Evolutionary conservation across 1,284 basidiomycete species (phyloP), one percentile per base, ranked within the genome.

Genomic region (Ustilago hordei): DNA sequence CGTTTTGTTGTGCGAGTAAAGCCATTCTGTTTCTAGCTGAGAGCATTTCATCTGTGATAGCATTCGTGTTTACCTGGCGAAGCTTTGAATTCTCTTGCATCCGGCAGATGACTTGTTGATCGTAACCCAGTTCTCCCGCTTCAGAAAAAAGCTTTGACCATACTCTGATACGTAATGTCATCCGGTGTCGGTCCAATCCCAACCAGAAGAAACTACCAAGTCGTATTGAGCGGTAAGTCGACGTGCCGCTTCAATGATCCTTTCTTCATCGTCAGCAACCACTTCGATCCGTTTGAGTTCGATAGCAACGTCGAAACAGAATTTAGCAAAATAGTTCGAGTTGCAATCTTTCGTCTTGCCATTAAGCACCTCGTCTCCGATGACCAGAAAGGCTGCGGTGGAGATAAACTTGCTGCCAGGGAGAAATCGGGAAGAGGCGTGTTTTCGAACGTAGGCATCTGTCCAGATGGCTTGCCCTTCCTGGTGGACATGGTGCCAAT

Each of bases 191-290:
- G 84, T 0, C 83, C 84, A 47, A 83, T 82, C 0, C 82, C 79
- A n/a, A n/a, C 81, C 83, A n/a, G 52, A 57, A 12, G 68, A 69
- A 7, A 84, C 64, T 8, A 82, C 80, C 13, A 79, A 74, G 43
- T 81, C 82, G 38, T 71, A 41, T 19, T 61, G 54, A 0, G 0
- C 0, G n/a, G 93, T 91, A 89, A 98, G 91, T 6, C 94, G 89
- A 59, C 90, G 88, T 38, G 93, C 93, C 1, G 95, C 93, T 84
- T 96, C 93, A 67, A 93, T 88, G 74, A 97, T 98, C 84, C 95
- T 92, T 11, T 91, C 90, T 83, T 95, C 92, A 61, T 95, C 92
- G 83, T 98, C 95, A 1, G 95, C 89, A 59, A 98, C 92, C 58
- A 98, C 94, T 82, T 98, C 94, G 82, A 97, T 91, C n/a, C 78